Evolutionary conservation across 2,329 filamentous ascomycete genomes (phyloP), one percentile per base, ranked within the genome.

Genomic region (Zymoseptoria brevis): DNA sequence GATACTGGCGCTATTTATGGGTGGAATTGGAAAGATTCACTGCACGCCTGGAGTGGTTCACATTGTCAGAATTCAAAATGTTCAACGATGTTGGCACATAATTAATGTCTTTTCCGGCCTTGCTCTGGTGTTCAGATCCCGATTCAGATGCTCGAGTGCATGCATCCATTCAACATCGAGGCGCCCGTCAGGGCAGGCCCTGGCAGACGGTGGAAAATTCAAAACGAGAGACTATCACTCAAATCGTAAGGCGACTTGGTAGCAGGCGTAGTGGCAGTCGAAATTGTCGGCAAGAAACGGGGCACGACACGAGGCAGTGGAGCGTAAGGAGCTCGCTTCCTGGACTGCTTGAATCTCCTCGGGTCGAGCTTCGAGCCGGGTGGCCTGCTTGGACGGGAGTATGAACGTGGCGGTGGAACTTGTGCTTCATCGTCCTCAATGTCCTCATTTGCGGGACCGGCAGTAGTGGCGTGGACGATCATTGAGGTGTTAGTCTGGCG

Each of bases 381-480:
- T 54, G 30, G 16, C 16, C 53, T 35, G 21, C 29, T n/a, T 26
- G 22, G 45, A 50, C 26, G 26, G 26, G 49, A 16, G 5, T 52
- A 48, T 26, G 26, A 21, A 5, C 35, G 35, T 45, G 35, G 35
- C 35, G 13, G 35, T 16, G 11, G 35, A n/a, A 45, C 35, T 2
- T 45, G 7, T 21, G 50, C 22, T 13, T 55, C 29, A 5, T 56
- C 50, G 13, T 60, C 55, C 4, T 60, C 57, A 26, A 59, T 56
- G n/a, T 58, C 55, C 19, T 60, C 60, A 7, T 29, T 19, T 5
- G 59, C 55, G 4, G 30, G 55, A 45, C 55, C 9, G 7, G 49
- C 29, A 2, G 60, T 62, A 11, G 56, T 59, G 7, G 62, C 60
- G 53, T 64, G 56, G n/a, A 55, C 59, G 19, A 61, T 41, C 54